Evolutionary conservation across 805 yeast genomes (phyloP).

Genomic region (Ogataea trehaloabstinens): DNA sequence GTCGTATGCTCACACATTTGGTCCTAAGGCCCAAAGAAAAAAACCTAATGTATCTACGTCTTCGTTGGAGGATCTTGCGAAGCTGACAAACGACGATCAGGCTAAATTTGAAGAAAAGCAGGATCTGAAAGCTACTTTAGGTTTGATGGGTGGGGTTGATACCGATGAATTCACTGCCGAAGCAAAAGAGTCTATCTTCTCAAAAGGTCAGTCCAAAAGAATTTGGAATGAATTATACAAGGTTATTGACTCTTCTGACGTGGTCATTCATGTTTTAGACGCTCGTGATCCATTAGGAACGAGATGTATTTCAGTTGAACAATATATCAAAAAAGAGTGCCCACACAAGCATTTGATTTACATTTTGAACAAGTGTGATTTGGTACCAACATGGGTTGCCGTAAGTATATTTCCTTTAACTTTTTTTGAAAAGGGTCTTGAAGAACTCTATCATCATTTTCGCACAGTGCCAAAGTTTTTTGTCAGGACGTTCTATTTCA

Average conservation of each 20-base stretch:
- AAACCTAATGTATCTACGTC: slow-evolving; percentile 77
- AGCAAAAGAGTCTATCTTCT: slow-evolving; percentile 93
- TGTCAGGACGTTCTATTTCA: slow-evolving; percentile 65
- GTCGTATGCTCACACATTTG: slow-evolving; percentile 76
- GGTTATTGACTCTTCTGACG: slow-evolving; percentile 97
- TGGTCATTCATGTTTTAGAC: slow-evolving; percentile 92
- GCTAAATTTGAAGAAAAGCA: slow-evolving; percentile 68
- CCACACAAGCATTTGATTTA: slow-evolving; percentile 95
- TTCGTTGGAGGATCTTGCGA: slow-evolving; percentile 77
- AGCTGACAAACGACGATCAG: slow-evolving; percentile 53
- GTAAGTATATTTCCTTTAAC: slow-evolving; percentile 58
- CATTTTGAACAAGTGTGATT: slow-evolving; percentile 94
- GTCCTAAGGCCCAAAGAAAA: slow-evolving; percentile 92
- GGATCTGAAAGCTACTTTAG: slow-evolving; percentile 71
- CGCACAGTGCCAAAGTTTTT: slow-evolving; percentile 67
- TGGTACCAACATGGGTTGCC: slow-evolving; percentile 99
- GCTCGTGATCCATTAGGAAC: slow-evolving; percentile 98
- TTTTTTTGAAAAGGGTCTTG: slow-evolving; percentile 8
- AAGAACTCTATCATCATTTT: background rate
- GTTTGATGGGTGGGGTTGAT: slow-evolving; percentile 70
- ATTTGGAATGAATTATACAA: slow-evolving; percentile 98
- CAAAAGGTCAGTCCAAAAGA: slow-evolving; percentile 96
- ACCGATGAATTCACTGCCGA: slow-evolving; percentile 85
- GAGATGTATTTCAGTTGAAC: slow-evolving; percentile 89
- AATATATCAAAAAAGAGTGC: slow-evolving; percentile 88